Conservation (phyloP, 805 yeast species). For the Cyberlindnera americana region DNA sequence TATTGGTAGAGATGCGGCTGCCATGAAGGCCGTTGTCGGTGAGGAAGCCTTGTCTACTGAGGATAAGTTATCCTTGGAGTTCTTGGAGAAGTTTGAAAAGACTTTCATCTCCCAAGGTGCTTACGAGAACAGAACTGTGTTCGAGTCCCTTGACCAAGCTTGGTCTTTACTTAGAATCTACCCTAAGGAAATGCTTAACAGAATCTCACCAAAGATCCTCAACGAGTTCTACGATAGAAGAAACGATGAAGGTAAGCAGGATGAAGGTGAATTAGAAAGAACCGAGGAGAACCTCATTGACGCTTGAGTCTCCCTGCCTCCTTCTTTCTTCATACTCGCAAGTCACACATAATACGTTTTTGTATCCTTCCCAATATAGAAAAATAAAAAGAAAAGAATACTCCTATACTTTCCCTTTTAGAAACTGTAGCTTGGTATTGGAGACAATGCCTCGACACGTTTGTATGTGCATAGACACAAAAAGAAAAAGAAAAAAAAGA, state of each 20-base stretch:
- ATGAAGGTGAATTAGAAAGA: constrained; percentile 35
- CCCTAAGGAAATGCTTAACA: constrained; percentile 97
- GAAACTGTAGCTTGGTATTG: too few relatives aligned
- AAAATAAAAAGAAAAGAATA: neutral
- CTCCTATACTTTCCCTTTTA: neutral
- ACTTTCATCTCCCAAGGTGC: constrained; percentile 95
- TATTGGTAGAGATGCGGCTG: constrained; percentile 99
- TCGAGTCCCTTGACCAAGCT: constrained; percentile 95
- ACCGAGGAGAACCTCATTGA: constrained; percentile 34
- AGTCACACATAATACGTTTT: too few relatives aligned
- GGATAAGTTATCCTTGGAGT: constrained; percentile 95
- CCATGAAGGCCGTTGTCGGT: constrained; percentile 99
- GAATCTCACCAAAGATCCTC: constrained; percentile 96
- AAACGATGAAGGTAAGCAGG: constrained; percentile 56
- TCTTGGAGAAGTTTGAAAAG: constrained; percentile 96
- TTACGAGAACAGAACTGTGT: constrained; percentile 90
- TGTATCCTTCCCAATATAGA: neutral
- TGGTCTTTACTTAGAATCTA: constrained; percentile 97
- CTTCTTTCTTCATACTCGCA: too few relatives aligned
- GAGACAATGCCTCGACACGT: too few relatives aligned
- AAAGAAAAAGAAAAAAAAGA: too few relatives aligned
- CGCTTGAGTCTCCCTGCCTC: constrained; percentile 23
- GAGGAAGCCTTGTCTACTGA: constrained; percentile 98
- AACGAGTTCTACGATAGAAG: constrained; percentile 94
- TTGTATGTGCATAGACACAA: too few relatives aligned